phyloP scores from a whole-genome alignment of 1,284 basidiomycete species.

The Sporisorium scitamineum region DNA sequence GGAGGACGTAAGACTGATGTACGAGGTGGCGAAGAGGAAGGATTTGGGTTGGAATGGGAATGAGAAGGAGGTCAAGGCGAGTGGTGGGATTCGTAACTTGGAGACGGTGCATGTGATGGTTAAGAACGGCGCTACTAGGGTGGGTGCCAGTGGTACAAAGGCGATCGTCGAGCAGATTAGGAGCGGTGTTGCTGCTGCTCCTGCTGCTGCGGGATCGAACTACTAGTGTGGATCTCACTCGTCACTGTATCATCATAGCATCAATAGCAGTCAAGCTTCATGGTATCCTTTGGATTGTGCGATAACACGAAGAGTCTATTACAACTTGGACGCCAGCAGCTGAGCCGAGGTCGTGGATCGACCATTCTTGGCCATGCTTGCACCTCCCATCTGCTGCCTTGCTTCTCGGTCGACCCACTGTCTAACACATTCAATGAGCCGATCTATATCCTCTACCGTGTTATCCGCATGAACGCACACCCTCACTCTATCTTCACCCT shows the following conservation, averaged over 20 bases:
- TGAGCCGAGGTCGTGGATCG: not conserved
- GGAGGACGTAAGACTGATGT: conserved; percentile 59
- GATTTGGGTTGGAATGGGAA: conserved; percentile 30
- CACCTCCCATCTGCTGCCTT: not conserved
- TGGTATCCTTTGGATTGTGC: not conserved
- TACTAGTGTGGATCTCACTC: conserved; percentile 23
- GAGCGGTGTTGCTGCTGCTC: conserved; percentile 21
- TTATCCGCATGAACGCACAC: conserved; percentile 86
- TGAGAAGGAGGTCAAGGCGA: conserved; percentile 57
- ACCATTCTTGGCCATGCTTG: not conserved
- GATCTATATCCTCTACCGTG: conserved; percentile 76
- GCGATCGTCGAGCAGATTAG: conserved; percentile 55
- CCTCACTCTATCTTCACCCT: conserved; percentile 82
- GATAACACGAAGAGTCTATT: not conserved
- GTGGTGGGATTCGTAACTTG: conserved; percentile 54
- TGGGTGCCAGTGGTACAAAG: conserved; percentile 60
- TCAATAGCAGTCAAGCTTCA: not conserved
- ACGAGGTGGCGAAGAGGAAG: conserved; percentile 37
- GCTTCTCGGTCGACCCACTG: conserved; percentile 19
- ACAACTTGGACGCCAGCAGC: conserved; percentile 35
- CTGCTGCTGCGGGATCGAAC: conserved; percentile 6
- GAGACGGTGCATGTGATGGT: conserved; percentile 54
- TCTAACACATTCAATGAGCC: conserved; percentile 44
- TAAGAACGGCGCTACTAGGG: conserved; percentile 52
- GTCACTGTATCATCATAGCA: not conserved